Evolutionary conservation across 768 basidiomycete genomes (phyloP), one percentile per base, ranked within the genome.

Genomic region (Naganishia antarctica): DNA sequence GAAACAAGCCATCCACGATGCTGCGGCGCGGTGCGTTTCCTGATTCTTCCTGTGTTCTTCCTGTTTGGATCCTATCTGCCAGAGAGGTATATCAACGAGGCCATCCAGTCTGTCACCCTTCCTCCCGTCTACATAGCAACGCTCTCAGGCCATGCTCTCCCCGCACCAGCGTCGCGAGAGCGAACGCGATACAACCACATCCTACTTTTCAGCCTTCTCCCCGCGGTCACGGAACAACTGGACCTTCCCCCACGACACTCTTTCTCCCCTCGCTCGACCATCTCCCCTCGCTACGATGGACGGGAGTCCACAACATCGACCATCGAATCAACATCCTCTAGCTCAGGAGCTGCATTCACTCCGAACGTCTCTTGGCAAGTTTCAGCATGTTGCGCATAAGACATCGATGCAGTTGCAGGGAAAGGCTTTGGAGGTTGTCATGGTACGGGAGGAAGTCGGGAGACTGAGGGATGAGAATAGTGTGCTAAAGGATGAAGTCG

Each of bases 381-480:
- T 75, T 37, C 76, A 78, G 61, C 67, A 69, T 31, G 64, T 71
- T 0, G 67, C 73, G 6, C 77, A 78, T 63, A 71, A 73, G 46
- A 61, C 70, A 37, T 63, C 68, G 12, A 77, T 77, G 58, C 74
- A 76, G 45, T 66, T 77, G 11, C 77, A 78, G 46, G 75, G 76
- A 11, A 68, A 69, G 4, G 60, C 71, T 15, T 68, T 77, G 59
- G 77, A 78, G 50, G 59, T 69, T 4, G 66, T 71, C 0, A 48
- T 77, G 25, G 61, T 66, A n/a, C 66, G 66, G 25, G 67, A 67
- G 31, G 26, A 41, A 32, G 45, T 31, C 11, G 37, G 31, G 34
- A 49, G 49, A 46, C 21, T 66, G 25, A 60, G 47, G 16, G 66
- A 71, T 11, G 66, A 70, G 48, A 70, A 68, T 53, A 62, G 31